Percentiles rank a stretch among this genome's conserved stretches.
Conservation (phyloP, 2,329 filamentous ascomycete species). For the Talaromyces sp. region DNA sequence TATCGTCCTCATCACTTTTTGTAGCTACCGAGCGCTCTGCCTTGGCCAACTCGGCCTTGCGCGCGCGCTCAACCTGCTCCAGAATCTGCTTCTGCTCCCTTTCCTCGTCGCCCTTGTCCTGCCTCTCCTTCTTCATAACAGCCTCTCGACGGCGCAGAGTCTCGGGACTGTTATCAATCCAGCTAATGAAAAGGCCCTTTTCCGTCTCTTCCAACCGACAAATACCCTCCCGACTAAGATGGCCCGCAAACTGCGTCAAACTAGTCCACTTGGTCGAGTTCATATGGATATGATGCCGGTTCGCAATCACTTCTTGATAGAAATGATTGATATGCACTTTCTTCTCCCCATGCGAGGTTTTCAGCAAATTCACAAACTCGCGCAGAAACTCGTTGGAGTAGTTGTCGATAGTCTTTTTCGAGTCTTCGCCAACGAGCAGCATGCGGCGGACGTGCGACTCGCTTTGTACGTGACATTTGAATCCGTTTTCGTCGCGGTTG, state of each 20-base stretch:
- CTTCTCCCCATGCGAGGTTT: constrained; percentile 86
- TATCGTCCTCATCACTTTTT: constrained; percentile 41
- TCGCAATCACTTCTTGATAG: constrained; percentile 87
- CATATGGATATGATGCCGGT: constrained; percentile 82
- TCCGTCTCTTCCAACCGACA: constrained; percentile 85
- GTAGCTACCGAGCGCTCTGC: not conserved
- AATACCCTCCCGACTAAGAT: constrained; percentile 78
- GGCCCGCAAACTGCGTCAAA: constrained; percentile 83
- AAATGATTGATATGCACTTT: constrained; percentile 83
- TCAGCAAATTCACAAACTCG: constrained; percentile 71
- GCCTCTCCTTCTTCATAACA: constrained; percentile 72
- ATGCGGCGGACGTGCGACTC: constrained; percentile 89
- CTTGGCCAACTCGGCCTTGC: constrained; percentile 44
- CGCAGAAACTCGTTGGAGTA: constrained; percentile 75
- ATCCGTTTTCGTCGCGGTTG: constrained; percentile 80
- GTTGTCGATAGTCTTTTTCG: constrained; percentile 74
- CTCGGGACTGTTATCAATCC: constrained; percentile 88
- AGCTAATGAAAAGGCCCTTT: constrained; percentile 76
- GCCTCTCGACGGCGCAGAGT: constrained; percentile 75
- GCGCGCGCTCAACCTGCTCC: constrained; percentile 75
- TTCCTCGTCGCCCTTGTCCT: constrained; percentile 88
- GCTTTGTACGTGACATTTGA: constrained; percentile 76
- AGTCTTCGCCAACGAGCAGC: constrained; percentile 78
- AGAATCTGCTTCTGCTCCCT: constrained; percentile 75
- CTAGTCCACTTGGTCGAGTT: constrained; percentile 86